Conservation (phyloP, 2,329 filamentous ascomycete species). For the Fusarium algeriense region DNA sequence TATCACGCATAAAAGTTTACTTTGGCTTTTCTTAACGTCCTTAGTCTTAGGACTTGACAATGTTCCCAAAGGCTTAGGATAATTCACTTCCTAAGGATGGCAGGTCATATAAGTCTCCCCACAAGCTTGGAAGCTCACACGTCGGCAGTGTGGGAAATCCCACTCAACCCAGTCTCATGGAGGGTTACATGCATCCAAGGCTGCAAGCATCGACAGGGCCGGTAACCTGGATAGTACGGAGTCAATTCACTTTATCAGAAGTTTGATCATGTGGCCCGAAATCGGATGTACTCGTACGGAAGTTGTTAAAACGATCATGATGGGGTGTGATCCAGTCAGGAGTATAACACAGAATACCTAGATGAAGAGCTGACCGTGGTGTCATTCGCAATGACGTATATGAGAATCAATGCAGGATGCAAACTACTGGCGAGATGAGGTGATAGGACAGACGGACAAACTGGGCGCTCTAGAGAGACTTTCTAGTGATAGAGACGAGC, state of each 20-base stretch:
- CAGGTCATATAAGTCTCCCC: not conserved
- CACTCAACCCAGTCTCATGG: not conserved
- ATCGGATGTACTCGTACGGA: conserved; percentile 29
- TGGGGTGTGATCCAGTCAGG: conserved; percentile 5
- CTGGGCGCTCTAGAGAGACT: not conserved
- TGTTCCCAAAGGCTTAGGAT: not conserved
- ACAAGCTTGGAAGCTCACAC: not conserved
- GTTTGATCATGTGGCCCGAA: conserved; percentile 32
- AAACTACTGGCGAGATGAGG: not conserved
- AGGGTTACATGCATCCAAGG: conserved; percentile 22
- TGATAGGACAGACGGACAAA: not conserved
- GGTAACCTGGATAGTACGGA: conserved; percentile 5
- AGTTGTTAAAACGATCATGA: conserved; percentile 1
- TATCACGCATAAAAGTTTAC: not conserved
- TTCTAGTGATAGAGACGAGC: not conserved
- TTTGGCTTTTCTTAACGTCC: not conserved
- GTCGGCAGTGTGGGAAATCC: conserved; percentile 20
- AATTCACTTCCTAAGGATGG: not conserved
- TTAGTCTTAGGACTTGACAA: not conserved
- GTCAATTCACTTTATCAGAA: conserved; percentile 10
- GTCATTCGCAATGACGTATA: conserved; percentile 25
- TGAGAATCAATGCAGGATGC: not conserved
- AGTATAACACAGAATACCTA: not conserved
- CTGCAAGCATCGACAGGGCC: conserved; percentile 4
- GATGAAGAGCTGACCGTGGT: not conserved